A percentile compares a stretch with the other conserved stretches of the same genome.
Conservation (phyloP, 345 rosid genomes). For the Boechera retrofracta region DNA sequence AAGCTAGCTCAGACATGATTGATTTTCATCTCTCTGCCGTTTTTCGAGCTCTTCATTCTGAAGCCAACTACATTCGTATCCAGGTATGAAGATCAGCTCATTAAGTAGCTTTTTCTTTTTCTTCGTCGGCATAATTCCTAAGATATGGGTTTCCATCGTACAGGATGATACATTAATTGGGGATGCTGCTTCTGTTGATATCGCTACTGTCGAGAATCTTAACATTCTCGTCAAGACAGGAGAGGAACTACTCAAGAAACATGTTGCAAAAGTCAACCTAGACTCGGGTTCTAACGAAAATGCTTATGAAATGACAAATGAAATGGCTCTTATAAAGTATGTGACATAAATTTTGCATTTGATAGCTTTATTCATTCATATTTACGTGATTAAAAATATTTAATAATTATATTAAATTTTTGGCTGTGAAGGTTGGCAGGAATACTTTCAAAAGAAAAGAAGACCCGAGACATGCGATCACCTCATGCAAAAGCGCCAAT, state of each 20-base stretch:
- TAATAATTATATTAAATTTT: not conserved
- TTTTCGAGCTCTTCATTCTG: conserved; percentile 55
- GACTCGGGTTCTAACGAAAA: conserved; percentile 49
- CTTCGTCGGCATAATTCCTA: not conserved
- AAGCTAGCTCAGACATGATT: conserved; percentile 71
- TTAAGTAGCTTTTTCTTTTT: not conserved
- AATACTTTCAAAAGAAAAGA: conserved; percentile 8
- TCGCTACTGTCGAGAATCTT: conserved; percentile 60
- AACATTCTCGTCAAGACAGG: conserved; percentile 54
- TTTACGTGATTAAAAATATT: not conserved
- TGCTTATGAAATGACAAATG: conserved; percentile 40
- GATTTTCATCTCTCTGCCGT: conserved; percentile 61
- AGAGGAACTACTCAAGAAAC: conserved; percentile 57
- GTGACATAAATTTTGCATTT: conserved; percentile 6
- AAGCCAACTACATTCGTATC: conserved; percentile 49
- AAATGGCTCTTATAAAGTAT: conserved; percentile 38
- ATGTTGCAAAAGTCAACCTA: conserved; percentile 55
- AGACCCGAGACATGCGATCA: conserved; percentile 38
- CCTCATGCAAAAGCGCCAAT: conserved; percentile 40
- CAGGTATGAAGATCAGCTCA: conserved; percentile 33
- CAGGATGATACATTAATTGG: conserved; percentile 60
- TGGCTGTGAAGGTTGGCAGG: conserved; percentile 13
- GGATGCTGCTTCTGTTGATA: conserved; percentile 53
- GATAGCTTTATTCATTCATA: not conserved
- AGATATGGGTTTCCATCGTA: not conserved